Percentiles rank a stretch among this genome's conserved stretches.
Evolutionary conservation across 768 basidiomycete genomes (phyloP).

Genomic region (Pisolithus microcarpus): DNA sequence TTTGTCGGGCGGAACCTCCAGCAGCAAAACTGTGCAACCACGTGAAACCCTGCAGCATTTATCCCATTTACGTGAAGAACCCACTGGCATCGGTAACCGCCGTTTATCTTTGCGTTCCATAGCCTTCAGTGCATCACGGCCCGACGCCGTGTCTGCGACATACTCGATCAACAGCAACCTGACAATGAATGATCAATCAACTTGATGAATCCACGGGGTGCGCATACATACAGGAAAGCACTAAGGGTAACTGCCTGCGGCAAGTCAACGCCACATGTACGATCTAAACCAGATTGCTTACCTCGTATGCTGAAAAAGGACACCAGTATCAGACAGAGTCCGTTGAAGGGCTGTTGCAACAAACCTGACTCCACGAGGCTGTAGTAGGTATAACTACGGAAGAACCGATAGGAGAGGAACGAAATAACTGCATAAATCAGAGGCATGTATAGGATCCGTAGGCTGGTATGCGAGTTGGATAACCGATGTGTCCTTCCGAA

Average conservation of each 20-base stretch:
- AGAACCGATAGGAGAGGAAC: conserved; percentile 82
- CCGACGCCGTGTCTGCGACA: conserved; percentile 64
- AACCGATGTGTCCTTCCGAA: background rate
- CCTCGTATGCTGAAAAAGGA: conserved; percentile 54
- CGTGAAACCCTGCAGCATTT: background rate
- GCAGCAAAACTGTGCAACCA: conserved; percentile 56
- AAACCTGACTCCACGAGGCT: conserved; percentile 43
- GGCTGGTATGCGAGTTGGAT: conserved; percentile 28
- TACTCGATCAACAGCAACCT: conserved; percentile 80
- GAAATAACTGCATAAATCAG: conserved; percentile 75
- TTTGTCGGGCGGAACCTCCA: conserved; percentile 81
- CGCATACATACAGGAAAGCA: conserved; percentile 67
- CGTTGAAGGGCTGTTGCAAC: conserved; percentile 14
- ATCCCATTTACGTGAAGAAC: conserved; percentile 15
- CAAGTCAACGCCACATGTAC: conserved; percentile 8
- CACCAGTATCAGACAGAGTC: conserved; percentile 19
- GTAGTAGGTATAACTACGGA: conserved; percentile 68
- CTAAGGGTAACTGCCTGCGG: conserved; percentile 70
- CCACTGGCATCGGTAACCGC: conserved; percentile 59
- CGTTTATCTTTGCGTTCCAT: conserved; percentile 76
- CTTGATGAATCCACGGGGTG: background rate
- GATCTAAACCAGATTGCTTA: conserved; percentile 21
- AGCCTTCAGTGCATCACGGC: conserved; percentile 56
- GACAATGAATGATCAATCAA: conserved; percentile 1
- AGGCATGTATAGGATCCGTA: conserved; percentile 84